Evolutionary conservation across 2,329 filamentous ascomycete genomes (phyloP).

Genomic region (Beauveria brongniartii): DNA sequence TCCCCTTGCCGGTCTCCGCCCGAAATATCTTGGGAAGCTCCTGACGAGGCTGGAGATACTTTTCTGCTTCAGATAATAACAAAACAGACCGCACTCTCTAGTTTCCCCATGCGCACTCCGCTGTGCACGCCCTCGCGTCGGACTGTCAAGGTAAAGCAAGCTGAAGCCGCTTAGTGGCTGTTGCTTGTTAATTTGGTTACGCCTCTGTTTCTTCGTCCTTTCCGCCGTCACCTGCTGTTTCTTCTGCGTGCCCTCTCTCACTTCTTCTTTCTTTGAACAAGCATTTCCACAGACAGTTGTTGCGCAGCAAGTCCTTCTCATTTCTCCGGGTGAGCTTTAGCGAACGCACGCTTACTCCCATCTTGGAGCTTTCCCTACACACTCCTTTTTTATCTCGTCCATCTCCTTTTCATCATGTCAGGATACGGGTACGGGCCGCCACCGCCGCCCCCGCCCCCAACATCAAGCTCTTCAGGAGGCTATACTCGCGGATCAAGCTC

Average conservation of each 20-base stretch:
- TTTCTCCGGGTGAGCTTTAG: not conserved
- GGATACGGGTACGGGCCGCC: constrained; percentile 47
- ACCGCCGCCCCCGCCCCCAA: constrained; percentile 35
- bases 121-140: not conserved
- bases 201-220: not conserved
- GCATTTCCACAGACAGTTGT: not conserved
- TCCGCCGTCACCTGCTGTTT: not conserved
- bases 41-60: not conserved
- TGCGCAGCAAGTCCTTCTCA: not conserved
- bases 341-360: not conserved
- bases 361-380: too few species aligned
- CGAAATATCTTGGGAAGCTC: not conserved
- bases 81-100: not conserved
- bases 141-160: not conserved
- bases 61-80: not conserved
- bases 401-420: constrained; percentile 30
- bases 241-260: not conserved
- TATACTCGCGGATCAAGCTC: constrained; percentile 31
- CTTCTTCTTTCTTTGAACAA: not conserved
- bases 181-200: not conserved
- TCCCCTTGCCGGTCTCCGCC: too few species aligned
- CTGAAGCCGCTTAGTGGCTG: not conserved
- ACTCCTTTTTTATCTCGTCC: not conserved
- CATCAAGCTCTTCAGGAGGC: constrained; percentile 19
- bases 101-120: not conserved